Percentiles rank a stretch among this genome's conserved stretches.
phyloP scores from a whole-genome alignment of 768 basidiomycete species.

The Mycena rosella region DNA sequence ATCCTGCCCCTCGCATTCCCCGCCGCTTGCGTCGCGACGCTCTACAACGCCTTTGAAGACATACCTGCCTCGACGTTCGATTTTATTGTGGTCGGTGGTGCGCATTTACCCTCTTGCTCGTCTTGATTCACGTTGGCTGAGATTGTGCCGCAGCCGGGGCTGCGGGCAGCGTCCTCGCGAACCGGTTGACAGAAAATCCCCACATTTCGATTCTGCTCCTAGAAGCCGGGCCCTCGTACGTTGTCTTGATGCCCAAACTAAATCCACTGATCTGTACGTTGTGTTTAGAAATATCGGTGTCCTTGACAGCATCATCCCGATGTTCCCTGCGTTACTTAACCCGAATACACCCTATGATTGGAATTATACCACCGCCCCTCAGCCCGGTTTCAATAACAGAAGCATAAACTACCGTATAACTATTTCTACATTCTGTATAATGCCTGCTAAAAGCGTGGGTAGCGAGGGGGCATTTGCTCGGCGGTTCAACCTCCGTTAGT shows the following conservation, averaged over 20 bases:
- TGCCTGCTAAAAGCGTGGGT: no score
- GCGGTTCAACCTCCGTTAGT: no score
- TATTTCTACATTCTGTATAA: no score
- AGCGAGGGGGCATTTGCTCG: no score
- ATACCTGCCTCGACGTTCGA: conserved; percentile 2
- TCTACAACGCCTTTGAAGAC: conserved; percentile 12
- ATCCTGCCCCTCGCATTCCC: conserved; percentile 1
- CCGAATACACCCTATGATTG: conserved; percentile 43
- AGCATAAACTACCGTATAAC: conserved; percentile 38
- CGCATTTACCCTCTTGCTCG: no score
- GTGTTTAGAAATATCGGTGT: conserved; percentile 25
- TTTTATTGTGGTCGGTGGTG: no score
- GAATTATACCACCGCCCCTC: conserved; percentile 54
- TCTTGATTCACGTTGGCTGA: background rate
- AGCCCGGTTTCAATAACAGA: conserved; percentile 40
- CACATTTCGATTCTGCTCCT: conserved; percentile 12
- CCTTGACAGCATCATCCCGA: conserved; percentile 17
- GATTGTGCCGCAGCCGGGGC: conserved; percentile 16
- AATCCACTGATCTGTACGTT: background rate
- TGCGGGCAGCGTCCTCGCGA: conserved; percentile 24
- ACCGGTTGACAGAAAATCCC: conserved; percentile 20
- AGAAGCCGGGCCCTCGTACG: conserved; percentile 26
- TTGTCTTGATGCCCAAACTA: background rate
- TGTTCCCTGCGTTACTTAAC: conserved; percentile 15
- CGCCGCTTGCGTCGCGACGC: conserved; percentile 1